phyloP scores from a whole-genome alignment of 2,329 filamentous ascomycete species.

The Pseudovirgaria hyperparasitica region DNA sequence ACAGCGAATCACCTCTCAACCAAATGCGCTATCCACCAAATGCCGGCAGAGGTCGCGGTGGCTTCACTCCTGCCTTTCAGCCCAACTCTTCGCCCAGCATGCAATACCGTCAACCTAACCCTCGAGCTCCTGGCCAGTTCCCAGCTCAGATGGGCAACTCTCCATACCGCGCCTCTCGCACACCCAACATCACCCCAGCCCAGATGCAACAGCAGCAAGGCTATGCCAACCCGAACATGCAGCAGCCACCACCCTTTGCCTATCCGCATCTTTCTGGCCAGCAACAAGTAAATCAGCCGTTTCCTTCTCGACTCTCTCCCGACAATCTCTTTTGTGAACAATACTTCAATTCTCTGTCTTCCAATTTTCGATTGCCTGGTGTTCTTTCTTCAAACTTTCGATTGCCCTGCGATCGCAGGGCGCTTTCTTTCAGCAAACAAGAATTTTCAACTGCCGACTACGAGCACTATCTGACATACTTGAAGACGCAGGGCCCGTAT shows the following conservation, averaged over 20 bases:
- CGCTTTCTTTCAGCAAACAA: too few relatives aligned
- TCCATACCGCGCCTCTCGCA: conserved; percentile 43
- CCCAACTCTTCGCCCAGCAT: conserved; percentile 39
- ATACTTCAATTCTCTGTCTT: conserved; percentile 12
- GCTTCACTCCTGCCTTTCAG: conserved; percentile 39
- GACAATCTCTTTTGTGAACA: conserved; percentile 9
- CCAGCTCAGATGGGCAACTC: conserved; percentile 40
- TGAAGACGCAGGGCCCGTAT: conserved; percentile 52
- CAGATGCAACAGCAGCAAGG: conserved; percentile 53
- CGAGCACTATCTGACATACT: conserved; percentile 57
- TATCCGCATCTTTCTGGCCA: conserved; percentile 44
- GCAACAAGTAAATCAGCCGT: conserved; percentile 48
- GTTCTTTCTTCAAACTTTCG: conserved; percentile 28
- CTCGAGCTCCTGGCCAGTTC: conserved; percentile 38
- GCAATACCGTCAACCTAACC: conserved; percentile 38
- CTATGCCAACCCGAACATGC: conserved; percentile 44
- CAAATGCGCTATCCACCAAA: conserved; percentile 30
- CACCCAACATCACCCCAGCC: conserved; percentile 44
- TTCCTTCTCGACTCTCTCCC: conserved; percentile 21
- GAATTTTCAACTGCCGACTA: conserved; percentile 58
- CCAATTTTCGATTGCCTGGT: conserved; percentile 33
- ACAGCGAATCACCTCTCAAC: conserved; percentile 48
- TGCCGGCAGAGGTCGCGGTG: conserved; percentile 40
- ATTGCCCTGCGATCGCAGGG: conserved; percentile 48
- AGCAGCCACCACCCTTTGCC: conserved; percentile 45